phyloP scores from a whole-genome alignment of 1,139 yeast species.

The Blastobotrys niveus region DNA sequence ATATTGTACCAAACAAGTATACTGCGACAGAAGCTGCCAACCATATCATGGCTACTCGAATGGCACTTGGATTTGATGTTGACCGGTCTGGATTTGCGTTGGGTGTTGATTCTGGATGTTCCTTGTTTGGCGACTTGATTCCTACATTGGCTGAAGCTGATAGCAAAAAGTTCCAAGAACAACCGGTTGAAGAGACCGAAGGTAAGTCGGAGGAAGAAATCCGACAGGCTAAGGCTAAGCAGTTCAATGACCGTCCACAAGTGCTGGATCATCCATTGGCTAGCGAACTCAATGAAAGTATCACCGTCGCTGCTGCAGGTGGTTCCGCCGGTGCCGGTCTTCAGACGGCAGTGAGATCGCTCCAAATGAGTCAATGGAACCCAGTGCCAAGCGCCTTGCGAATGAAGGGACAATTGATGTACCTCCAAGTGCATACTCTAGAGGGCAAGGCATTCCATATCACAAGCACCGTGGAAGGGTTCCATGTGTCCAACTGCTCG shows the following conservation, averaged over 20 bases:
- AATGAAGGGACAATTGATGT: conserved; percentile 72
- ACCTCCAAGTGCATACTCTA: conserved; percentile 66
- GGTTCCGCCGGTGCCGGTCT: conserved; percentile 11
- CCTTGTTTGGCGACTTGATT: conserved; percentile 35
- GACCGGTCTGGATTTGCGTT: conserved; percentile 26
- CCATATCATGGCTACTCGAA: conserved; percentile 46
- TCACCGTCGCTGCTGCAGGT: conserved; percentile 2
- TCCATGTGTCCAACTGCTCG: conserved; percentile 66
- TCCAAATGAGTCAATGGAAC: conserved; percentile 76
- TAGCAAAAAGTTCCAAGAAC: conserved; percentile 16
- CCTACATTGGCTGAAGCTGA: conserved; percentile 20
- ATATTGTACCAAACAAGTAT: conserved; percentile 42
- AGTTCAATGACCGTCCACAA: conserved; percentile 19
- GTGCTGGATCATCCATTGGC: conserved; percentile 22
- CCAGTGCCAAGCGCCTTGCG: conserved; percentile 61
- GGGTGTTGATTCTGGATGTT: conserved; percentile 37
- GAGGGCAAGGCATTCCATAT: conserved; percentile 77
- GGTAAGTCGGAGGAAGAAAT: conserved; percentile 14
- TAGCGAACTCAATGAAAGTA: not conserved
- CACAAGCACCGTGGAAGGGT: conserved; percentile 75
- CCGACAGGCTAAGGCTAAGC: conserved; percentile 10
- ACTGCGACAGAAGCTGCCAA: conserved; percentile 42
- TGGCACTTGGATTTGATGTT: conserved; percentile 41
- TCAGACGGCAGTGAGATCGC: conserved; percentile 42
- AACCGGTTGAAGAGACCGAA: conserved; percentile 12